Evolutionary conservation across 2,329 filamentous ascomycete genomes (phyloP).

Genomic region (Neodidymelliopsis sp.): DNA sequence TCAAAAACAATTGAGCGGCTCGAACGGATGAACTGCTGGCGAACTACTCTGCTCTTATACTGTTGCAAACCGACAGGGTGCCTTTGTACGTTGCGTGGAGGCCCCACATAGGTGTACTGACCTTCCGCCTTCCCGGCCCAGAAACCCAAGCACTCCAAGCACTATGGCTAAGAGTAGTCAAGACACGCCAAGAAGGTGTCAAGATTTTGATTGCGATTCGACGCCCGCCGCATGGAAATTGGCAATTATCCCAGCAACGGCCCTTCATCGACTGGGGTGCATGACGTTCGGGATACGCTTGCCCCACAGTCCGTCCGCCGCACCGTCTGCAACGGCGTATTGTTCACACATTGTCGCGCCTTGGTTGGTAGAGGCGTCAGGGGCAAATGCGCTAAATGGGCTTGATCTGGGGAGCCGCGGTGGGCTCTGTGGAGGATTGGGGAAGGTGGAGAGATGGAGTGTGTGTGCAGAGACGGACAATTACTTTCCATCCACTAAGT

Average conservation of each 20-base stretch:
- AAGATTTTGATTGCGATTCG: conserved; percentile 15
- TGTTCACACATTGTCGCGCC: not conserved
- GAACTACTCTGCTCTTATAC: conserved; percentile 3
- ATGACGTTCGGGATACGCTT: not conserved
- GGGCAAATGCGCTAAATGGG: not conserved
- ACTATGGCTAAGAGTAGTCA: conserved; percentile 29
- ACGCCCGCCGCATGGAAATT: conserved; percentile 1
- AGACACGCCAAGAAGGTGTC: conserved; percentile 16
- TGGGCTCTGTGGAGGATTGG: conserved; percentile 8
- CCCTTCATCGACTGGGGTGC: not conserved
- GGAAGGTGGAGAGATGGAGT: not conserved
- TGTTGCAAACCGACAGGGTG: not conserved
- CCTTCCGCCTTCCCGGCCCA: conserved; percentile 10
- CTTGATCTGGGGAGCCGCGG: conserved; percentile 11
- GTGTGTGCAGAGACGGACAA: conserved; percentile 9
- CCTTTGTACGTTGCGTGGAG: not conserved
- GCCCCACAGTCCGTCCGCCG: not conserved
- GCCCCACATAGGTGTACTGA: not conserved
- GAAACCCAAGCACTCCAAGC: conserved; percentile 26
- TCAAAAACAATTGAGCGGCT: not conserved
- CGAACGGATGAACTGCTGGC: not conserved
- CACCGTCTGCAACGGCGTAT: not conserved
- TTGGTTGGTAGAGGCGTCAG: not conserved
- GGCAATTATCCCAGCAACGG: conserved; percentile 1
- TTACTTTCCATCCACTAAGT: conserved; percentile 11